Conservation (phyloP, 345 rosid species). For the Angophora floribunda region DNA sequence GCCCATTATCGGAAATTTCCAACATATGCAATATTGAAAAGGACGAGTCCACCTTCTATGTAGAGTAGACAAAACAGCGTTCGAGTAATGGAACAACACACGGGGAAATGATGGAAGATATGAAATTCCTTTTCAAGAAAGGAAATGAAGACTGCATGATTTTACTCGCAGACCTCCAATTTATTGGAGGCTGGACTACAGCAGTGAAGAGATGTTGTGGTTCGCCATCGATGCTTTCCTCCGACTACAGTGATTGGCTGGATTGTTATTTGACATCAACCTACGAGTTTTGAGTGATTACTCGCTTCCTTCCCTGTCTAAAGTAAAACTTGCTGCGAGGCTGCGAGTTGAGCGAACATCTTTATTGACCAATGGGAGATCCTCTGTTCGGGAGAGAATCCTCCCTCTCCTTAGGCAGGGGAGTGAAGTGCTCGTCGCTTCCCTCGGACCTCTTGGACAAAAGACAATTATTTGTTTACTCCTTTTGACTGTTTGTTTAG, state of each 20-base stretch:
- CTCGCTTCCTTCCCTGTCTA: neutral
- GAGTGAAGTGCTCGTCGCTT: neutral
- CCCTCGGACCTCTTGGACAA: fast-evolving
- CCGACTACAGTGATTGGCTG: neutral
- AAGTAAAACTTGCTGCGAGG: neutral
- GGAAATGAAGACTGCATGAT: neutral
- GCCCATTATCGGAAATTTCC: too few species aligned
- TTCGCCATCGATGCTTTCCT: neutral
- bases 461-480: neutral
- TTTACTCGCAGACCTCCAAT: neutral
- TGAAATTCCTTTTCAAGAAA: neutral
- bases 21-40: neutral
- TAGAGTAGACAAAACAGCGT: neutral
- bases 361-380: neutral
- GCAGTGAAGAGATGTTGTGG: neutral
- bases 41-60: neutral
- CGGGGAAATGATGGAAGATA: neutral
- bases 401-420: neutral
- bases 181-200: neutral
- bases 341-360: neutral
- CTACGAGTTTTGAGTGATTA: neutral
- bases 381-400: neutral
- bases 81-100: neutral
- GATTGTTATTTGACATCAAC: neutral
- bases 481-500: neutral